phyloP scores from a whole-genome alignment of 129 eudicot species.

The Helichrysum umbraculigerum region DNA sequence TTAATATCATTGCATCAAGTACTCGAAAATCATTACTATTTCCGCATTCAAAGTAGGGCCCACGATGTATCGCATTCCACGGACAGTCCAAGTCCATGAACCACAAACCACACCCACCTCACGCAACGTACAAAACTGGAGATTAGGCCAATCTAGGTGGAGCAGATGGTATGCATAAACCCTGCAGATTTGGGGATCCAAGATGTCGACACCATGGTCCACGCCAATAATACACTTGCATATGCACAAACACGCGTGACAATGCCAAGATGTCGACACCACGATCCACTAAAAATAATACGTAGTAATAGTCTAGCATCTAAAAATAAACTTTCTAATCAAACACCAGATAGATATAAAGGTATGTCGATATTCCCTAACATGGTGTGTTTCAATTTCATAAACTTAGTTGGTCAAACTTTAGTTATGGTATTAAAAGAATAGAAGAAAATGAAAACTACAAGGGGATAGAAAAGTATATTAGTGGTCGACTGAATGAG shows the following conservation, averaged over 20 bases:
- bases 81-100: not conserved
- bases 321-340: not conserved
- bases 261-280: not conserved
- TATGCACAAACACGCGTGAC: not conserved
- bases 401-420: not conserved
- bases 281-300: not conserved
- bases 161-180: not conserved
- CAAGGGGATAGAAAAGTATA: not conserved
- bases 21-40: not conserved
- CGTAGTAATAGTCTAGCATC: not conserved
- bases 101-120: not conserved
- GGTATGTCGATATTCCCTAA: not conserved
- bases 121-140: not conserved
- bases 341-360: not conserved
- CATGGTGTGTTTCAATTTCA: not conserved
- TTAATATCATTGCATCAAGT: not conserved
- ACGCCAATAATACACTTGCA: not conserved
- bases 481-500: slow-evolving; percentile 18
- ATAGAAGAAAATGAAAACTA: not conserved
- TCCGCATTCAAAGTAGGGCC: not conserved
- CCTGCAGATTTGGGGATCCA: not conserved
- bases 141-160: not conserved
- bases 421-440: not conserved
- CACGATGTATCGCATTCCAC: not conserved
- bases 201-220: not conserved